Evolutionary conservation across 73 alveolate species (phyloP).

Genomic region (Paramecium pentaurelia): DNA sequence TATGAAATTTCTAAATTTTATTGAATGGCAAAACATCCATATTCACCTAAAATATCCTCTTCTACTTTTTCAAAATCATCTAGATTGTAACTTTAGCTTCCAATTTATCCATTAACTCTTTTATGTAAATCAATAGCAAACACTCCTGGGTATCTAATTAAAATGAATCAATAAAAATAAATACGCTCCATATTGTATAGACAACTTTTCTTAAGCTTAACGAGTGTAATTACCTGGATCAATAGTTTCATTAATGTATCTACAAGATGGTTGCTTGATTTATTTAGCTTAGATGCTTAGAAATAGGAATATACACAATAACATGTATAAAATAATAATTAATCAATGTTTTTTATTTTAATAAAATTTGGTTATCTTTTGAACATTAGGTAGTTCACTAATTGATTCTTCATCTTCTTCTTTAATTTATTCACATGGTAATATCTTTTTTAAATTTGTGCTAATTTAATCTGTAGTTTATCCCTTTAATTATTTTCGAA

Average conservation of each 20-base stretch:
- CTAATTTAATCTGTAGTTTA: not conserved
- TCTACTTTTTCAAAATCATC: constrained; percentile 8
- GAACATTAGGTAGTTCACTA: not conserved
- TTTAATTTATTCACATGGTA: not conserved
- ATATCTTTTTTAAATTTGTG: not conserved
- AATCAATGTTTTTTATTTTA: not conserved
- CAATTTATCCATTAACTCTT: not conserved
- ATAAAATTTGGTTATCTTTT: not conserved
- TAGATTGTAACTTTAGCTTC: not conserved
- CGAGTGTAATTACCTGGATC: not conserved
- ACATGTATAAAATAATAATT: not conserved
- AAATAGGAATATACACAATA: not conserved
- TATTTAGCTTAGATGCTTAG: not conserved
- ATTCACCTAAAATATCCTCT: not conserved
- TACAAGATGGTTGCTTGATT: not conserved
- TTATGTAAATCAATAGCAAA: constrained; percentile 26
- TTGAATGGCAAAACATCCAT: constrained; percentile 19
- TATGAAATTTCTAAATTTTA: not conserved
- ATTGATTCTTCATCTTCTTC: not conserved
- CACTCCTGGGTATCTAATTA: constrained; percentile 22
- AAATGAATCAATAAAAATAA: not conserved
- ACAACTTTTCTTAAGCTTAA: not conserved
- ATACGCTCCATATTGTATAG: constrained; percentile 6
- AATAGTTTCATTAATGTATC: not conserved
- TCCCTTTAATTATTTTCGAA: not conserved